Evolutionary conservation across 164 flowering plant genomes (phyloP).

Genomic region (Chimonanthus salicifolius): DNA sequence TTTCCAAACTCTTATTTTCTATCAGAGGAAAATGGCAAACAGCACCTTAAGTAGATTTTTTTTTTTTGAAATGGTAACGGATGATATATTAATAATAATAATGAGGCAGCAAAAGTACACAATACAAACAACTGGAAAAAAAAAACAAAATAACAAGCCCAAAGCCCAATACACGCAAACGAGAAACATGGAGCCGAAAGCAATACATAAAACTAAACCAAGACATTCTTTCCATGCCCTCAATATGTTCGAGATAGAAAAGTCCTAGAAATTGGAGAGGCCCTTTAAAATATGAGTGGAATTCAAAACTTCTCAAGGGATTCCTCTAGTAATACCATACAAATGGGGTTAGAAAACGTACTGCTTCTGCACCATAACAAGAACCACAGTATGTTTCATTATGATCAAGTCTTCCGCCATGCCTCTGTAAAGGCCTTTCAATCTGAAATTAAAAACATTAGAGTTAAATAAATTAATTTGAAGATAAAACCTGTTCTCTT

Average conservation of each 20-base stretch:
- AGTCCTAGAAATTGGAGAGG: not conserved
- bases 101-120: too few relatives aligned
- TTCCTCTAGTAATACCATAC: not conserved
- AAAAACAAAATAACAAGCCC: too few relatives aligned
- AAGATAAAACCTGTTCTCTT: not conserved
- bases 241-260: not conserved
- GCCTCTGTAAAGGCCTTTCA: slow-evolving; percentile 70
- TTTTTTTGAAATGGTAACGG: too few relatives aligned
- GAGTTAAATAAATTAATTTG: not conserved
- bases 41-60: too few relatives aligned
- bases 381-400: slow-evolving; percentile 78
- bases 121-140: too few relatives aligned
- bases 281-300: too few relatives aligned
- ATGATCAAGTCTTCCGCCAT: slow-evolving; percentile 81
- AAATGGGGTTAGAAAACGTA: slow-evolving; percentile 12
- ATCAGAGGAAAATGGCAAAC: too few relatives aligned
- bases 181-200: too few relatives aligned
- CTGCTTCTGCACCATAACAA: slow-evolving; percentile 78
- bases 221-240: not conserved
- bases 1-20: too few relatives aligned
- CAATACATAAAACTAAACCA: too few relatives aligned
- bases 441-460: slow-evolving; percentile 34
- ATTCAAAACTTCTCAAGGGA: not conserved
- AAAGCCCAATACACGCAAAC: too few relatives aligned
- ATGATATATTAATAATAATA: too few relatives aligned